Evolutionary conservation across 176 grass and related monocot genomes (phyloP), one percentile per base, ranked within the genome.

Genomic region (Melocanna baccifera): DNA sequence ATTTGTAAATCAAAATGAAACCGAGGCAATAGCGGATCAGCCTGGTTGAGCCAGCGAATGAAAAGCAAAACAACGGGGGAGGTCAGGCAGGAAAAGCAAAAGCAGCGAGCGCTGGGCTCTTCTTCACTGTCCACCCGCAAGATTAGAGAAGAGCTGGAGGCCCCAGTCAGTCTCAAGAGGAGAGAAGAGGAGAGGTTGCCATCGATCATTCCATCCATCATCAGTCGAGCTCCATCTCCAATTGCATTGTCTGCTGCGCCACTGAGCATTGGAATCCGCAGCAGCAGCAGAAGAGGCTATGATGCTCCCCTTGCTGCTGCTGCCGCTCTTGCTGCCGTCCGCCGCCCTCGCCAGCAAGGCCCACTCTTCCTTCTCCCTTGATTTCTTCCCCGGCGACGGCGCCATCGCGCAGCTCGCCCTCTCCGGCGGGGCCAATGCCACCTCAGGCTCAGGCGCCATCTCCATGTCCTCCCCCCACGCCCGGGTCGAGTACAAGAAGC

Each of bases 351-450:
- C 19, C 34, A 26, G 22, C 57, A 15, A 77, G 40, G 9, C 28
- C 20, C 52, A 20, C 50, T 76, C 80, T 18, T 29, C 85, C 59
- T 94, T 97, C 79, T 90, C 91, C 50, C 80, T 94, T 37, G 84
- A 89, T 25, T 88, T 89, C 41, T 92, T 89, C 78, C 91, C 78
- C 6, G 92, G 63, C 75, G 83, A 83, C 66, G 56, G 73, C 64
- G 80, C 78, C 71, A 42, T 70, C 46, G 61, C 89, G n/a, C 84
- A 90, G 81, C 81, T 97, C 73, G 84, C 62, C 15, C 90, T 97
- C 72, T 85, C 86, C 76, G 88, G 81, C 12, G 90, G 80, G 15
- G 85, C 81, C 79, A 85, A 89, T 55, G 79, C 64, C 81, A 79
- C 85, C 72, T 67, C 86, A 47, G 47, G 73, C 48, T 75, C 83